Base-by-base conservation (phyloP, 768 basidiomycete genomes). In the Tremella mesenterica region DNA sequence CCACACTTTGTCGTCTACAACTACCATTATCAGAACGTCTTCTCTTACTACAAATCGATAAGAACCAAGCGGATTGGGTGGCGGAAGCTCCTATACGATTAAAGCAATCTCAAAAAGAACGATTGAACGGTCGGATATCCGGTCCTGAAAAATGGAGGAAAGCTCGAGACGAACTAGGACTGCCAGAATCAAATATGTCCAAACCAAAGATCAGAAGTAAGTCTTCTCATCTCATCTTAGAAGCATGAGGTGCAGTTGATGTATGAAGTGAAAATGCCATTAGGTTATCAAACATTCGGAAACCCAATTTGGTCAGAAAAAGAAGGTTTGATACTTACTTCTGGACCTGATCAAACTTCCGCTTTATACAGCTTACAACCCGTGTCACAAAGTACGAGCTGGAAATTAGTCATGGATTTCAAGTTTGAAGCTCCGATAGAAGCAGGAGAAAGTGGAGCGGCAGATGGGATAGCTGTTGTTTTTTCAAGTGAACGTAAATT, bases 61-160 rank as follows among this genome's bases (percentile, higher is more conserved):
- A 39, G 3, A 28, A 43, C 7, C 70, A 74, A 47, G 39, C 36
- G 7, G 48, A 30, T 7, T 72, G 69, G 69, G 60, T 66, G 30
- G 36, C n/a, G 10, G 65, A 72, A 34, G 60, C 60, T 36, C 33
- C 30, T 25, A 34, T 46, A 13, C 51, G 58, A 41, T 9, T 63
- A n/a, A 57, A 44, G 12, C 59, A 61, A 46, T 61, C 64, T 16
- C 61, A 59, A 27, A 27, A 38, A 20, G 53, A 52, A 30, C 54
- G 67, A 16, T 60, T 65, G 50, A 58, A 59, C 16, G 72, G 67
- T 4, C 48, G 75, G 14, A 46, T 64, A 25, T 73, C 69, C 30
- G 75, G 75, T 2, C 68, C 71, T 3, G 64, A 62, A 21, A 75
- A 75, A 16, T 76, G 75, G 75, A 61, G 67, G 36, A 64, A 58